A percentile compares a stretch with the other conserved stretches of the same genome.
These are phyloP conservation scores for Aspergillus luchuensis DNA, from an alignment of 2,329 filamentous ascomycete species.

Conservation along the genomic window DNA sequence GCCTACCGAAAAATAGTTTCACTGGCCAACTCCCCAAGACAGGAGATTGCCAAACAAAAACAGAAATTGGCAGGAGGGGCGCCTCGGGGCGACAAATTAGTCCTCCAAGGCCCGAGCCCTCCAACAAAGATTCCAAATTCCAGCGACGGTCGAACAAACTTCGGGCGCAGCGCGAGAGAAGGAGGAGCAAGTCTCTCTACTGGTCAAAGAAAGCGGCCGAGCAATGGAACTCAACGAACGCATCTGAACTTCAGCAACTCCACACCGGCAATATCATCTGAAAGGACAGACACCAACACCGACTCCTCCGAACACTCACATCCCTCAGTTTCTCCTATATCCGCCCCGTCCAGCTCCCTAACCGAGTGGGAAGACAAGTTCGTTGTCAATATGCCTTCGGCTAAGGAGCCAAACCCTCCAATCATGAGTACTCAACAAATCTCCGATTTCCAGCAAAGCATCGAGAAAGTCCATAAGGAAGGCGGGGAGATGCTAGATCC, in stretches of 20 bases:
- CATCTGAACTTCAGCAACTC: constrained; percentile 31
- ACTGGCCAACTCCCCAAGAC: constrained; percentile 25
- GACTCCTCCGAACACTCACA: constrained; percentile 32
- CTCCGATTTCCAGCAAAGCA: constrained; percentile 41
- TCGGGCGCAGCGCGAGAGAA: constrained; percentile 22
- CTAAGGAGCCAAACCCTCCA: constrained; percentile 45
- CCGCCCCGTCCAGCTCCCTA: constrained; percentile 32
- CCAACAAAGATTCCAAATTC: constrained; percentile 44
- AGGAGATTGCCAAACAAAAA: constrained; percentile 23
- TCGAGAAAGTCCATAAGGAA: constrained; percentile 34
- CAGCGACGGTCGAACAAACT: constrained; percentile 25
- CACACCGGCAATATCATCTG: constrained; percentile 23
- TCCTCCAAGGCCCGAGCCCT: constrained; percentile 33
- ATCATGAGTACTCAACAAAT: constrained; percentile 45
- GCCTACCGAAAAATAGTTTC: constrained; percentile 27
- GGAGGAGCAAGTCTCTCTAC: constrained; percentile 14
- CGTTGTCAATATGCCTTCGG: constrained; percentile 48
- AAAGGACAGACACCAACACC: constrained; percentile 23
- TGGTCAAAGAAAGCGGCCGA: constrained; percentile 33
- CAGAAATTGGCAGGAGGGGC: constrained; percentile 17
- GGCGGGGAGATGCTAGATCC: constrained; percentile 36
- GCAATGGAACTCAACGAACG: constrained; percentile 40
- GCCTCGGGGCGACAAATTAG: constrained; percentile 10
- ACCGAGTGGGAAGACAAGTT: constrained; percentile 45
- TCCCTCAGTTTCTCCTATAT: constrained; percentile 34